Evolutionary conservation across 2,329 filamentous ascomycete species (phyloP).

Genomic region (Grosmannia clavigera): DNA sequence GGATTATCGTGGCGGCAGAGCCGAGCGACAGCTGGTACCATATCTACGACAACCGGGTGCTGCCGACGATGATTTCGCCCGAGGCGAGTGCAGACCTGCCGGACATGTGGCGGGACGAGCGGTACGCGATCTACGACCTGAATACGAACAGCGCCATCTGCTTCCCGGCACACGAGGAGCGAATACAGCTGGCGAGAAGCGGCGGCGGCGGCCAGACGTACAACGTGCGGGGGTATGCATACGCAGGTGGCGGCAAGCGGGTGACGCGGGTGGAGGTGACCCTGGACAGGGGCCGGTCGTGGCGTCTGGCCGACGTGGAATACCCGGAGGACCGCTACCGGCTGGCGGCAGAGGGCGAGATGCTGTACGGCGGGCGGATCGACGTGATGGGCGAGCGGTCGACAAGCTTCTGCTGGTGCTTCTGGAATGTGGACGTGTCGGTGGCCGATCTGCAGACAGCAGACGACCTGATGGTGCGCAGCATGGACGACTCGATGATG

Average conservation of each 20-base stretch:
- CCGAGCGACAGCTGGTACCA: conserved; percentile 94
- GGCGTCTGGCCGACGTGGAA: conserved; percentile 63
- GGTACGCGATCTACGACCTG: conserved; percentile 87
- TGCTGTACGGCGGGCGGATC: conserved; percentile 57
- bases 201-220: conserved; percentile 36
- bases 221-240: conserved; percentile 68
- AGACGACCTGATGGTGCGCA: conserved; percentile 66
- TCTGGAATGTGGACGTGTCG: conserved; percentile 59
- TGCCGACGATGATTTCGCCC: conserved; percentile 76
- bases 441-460: conserved; percentile 48
- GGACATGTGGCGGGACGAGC: conserved; percentile 75
- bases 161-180: conserved; percentile 69
- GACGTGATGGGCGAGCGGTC: conserved; percentile 66
- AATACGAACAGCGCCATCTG: conserved; percentile 76
- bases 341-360: conserved; percentile 39
- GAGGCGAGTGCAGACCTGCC: conserved; percentile 64
- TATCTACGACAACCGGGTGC: conserved; percentile 81
- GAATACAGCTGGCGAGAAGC: conserved; percentile 29
- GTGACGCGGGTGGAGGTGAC: conserved; percentile 76
- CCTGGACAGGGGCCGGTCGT: conserved; percentile 66
- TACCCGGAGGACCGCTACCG: conserved; percentile 84
- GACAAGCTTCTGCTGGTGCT: conserved; percentile 11
- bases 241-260: conserved; percentile 73
- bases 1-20: conserved; percentile 60
- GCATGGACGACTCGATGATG: conserved; percentile 85